These are phyloP conservation scores for Tulasnella sp. DNA, from an alignment of 768 basidiomycete species.

Conservation along the genomic window DNA sequence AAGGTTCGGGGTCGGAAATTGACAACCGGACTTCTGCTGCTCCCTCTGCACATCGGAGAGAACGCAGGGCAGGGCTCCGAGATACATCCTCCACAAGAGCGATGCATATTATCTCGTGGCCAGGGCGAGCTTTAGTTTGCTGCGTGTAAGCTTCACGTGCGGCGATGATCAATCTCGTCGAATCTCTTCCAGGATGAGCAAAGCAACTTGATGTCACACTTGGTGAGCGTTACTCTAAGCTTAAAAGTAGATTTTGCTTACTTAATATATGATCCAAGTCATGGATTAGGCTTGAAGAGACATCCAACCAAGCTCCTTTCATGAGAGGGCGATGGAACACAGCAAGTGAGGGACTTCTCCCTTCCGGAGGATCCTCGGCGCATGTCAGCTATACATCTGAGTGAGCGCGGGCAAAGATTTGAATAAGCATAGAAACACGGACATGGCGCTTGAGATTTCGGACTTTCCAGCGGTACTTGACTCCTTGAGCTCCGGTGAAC, in stretches of 20 bases:
- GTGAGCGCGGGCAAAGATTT: neutral
- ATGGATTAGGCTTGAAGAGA: neutral
- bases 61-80: neutral
- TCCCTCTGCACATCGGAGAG: neutral
- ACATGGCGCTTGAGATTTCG: neutral
- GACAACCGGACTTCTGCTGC: neutral
- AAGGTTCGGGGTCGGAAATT: neutral
- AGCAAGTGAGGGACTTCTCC: neutral
- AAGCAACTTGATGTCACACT: neutral
- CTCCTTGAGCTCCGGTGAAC: constrained; percentile 1
- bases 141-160: neutral
- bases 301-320: neutral
- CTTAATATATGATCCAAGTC: neutral
- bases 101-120: neutral
- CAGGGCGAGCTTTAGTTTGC: neutral
- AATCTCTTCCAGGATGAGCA: constrained; percentile 16
- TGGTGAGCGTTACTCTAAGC: neutral
- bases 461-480: constrained; percentile 7
- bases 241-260: neutral
- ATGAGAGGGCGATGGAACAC: neutral
- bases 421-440: neutral
- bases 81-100: neutral
- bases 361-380: neutral
- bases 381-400: neutral
- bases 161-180: neutral